Conservation (phyloP, 2,329 filamentous ascomycete genomes). For the Elsinoe necatrix region DNA sequence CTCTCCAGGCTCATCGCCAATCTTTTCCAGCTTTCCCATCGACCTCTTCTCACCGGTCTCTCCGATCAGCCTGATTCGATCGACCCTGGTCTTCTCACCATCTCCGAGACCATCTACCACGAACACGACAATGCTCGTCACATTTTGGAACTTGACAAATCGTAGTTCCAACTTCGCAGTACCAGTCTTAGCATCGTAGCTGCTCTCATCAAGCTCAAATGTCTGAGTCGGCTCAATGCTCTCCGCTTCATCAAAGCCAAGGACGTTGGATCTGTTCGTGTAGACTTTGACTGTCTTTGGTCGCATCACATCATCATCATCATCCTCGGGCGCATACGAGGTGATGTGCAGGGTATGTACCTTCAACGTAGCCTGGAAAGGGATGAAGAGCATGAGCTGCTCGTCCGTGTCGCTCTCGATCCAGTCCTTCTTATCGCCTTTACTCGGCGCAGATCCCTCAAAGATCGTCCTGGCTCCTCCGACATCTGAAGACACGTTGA, state of each 20-base stretch:
- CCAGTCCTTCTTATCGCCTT: conserved; percentile 60
- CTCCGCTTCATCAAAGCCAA: conserved; percentile 92
- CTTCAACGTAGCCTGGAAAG: conserved; percentile 81
- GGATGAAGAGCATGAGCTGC: conserved; percentile 86
- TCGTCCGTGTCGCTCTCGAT: conserved; percentile 96
- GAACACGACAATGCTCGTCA: conserved; percentile 78
- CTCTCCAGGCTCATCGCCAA: conserved; percentile 65
- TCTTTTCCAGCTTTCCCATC: conserved; percentile 91
- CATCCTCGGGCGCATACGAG: conserved; percentile 58
- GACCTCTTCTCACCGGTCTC: conserved; percentile 87
- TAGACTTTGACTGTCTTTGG: conserved; percentile 79
- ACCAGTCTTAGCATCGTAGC: conserved; percentile 57
- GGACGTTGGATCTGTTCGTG: conserved; percentile 77
- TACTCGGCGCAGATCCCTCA: conserved; percentile 55
- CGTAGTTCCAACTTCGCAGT: conserved; percentile 55
- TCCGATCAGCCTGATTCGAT: conserved; percentile 71
- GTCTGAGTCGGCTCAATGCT: conserved; percentile 73
- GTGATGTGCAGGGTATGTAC: conserved; percentile 83
- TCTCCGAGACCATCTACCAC: conserved; percentile 74
- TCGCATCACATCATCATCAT: conserved; percentile 65
- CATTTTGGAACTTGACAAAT: conserved; percentile 96
- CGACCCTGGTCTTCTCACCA: conserved; percentile 75
- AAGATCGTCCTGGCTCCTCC: conserved; percentile 69
- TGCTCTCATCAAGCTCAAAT: conserved; percentile 61
- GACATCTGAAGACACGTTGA: conserved; percentile 75